These are phyloP conservation scores for Aspergillus fijiensis DNA, from an alignment of 2,329 filamentous ascomycete genomes.

Conservation along the genomic window DNA sequence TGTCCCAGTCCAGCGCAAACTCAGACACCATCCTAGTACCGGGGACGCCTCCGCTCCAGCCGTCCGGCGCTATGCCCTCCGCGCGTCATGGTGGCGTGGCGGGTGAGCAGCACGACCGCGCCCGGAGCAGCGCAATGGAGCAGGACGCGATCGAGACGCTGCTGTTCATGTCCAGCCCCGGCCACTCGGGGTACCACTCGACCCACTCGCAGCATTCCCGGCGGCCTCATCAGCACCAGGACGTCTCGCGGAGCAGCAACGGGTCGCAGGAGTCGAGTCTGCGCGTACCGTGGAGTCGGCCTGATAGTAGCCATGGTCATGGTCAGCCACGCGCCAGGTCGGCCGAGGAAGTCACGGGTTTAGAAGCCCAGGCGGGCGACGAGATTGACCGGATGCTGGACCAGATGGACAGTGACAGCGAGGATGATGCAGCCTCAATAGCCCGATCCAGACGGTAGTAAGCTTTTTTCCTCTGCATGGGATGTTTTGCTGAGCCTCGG, in stretches of 20 bases:
- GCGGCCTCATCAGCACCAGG: conserved; percentile 10
- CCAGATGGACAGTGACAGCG: conserved; percentile 42
- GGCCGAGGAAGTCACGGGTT: conserved; percentile 14
- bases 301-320: conserved; percentile 10
- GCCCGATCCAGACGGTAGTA: neutral
- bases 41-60: conserved; percentile 34
- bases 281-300: conserved; percentile 13
- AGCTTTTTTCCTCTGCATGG: no score
- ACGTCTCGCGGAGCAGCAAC: conserved; percentile 25
- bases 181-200: conserved; percentile 46
- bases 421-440: conserved; percentile 26
- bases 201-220: conserved; percentile 36
- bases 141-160: conserved; percentile 53
- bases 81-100: conserved; percentile 23
- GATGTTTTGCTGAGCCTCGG: no score
- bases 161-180: conserved; percentile 52
- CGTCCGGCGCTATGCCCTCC: conserved; percentile 19
- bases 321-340: no score
- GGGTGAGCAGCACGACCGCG: conserved; percentile 31
- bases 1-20: conserved; percentile 20
- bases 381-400: conserved; percentile 44
- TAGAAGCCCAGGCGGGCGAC: conserved; percentile 38
- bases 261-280: conserved; percentile 21
- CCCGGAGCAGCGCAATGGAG: conserved; percentile 49
- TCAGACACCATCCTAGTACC: conserved; percentile 25